Percentiles rank a stretch among this genome's conserved stretches.
Evolutionary conservation across 2,329 filamentous ascomycete species (phyloP).

Genomic region (Aspergillus fumigatus): DNA sequence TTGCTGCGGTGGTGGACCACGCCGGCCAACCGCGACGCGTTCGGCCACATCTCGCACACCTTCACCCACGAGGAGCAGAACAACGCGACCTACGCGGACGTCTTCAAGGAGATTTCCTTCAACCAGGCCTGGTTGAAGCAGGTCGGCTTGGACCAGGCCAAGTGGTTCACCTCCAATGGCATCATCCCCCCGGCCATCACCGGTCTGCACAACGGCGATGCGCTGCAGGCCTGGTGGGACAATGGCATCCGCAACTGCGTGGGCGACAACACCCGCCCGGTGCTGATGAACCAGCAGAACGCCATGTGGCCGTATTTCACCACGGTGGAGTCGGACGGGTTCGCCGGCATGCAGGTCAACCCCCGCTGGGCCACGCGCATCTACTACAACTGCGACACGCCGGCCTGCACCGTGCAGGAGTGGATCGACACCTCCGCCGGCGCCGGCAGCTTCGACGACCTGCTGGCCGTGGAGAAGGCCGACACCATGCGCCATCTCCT

Average conservation of each 20-base stretch:
- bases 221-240: slow-evolving; percentile 54
- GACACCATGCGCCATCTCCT: slow-evolving; percentile 56
- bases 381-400: slow-evolving; percentile 60
- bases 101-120: slow-evolving; percentile 55
- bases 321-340: slow-evolving; percentile 50
- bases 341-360: slow-evolving; percentile 53
- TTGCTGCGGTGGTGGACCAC: slow-evolving; percentile 53
- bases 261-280: slow-evolving; percentile 59
- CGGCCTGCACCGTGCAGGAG: slow-evolving; percentile 53
- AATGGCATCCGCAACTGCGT: slow-evolving; percentile 58
- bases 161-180: slow-evolving; percentile 49
- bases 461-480: slow-evolving; percentile 48
- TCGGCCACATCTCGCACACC: slow-evolving; percentile 59
- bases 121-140: slow-evolving; percentile 57
- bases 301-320: slow-evolving; percentile 54
- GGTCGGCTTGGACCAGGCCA: slow-evolving; percentile 45
- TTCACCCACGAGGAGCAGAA: slow-evolving; percentile 58
- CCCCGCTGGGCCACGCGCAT: slow-evolving; percentile 60
- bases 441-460: slow-evolving; percentile 49
- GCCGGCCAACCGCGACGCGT: slow-evolving; percentile 48
- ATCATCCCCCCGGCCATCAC: slow-evolving; percentile 62
- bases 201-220: slow-evolving; percentile 61
- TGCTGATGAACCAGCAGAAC: slow-evolving; percentile 50
- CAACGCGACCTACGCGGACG: slow-evolving; percentile 57
- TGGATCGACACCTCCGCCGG: slow-evolving; percentile 58